Evolutionary conservation across 2,329 filamentous ascomycete species (phyloP), one percentile per base, ranked within the genome.

Genomic region (Colletotrichum coccodes): DNA sequence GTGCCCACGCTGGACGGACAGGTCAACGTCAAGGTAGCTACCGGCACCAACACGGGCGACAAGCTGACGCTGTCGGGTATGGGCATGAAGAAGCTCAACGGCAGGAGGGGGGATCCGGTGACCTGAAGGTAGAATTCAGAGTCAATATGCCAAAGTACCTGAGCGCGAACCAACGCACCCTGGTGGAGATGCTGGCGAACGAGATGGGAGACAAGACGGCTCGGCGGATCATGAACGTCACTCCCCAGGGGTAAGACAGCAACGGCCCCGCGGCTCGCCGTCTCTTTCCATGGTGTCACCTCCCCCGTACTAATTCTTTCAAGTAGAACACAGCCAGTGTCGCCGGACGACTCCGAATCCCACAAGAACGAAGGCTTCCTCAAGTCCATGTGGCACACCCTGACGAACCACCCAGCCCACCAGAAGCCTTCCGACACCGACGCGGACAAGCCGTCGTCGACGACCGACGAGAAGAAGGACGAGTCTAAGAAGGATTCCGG

Each of bases 91-190:
- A 92, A 93, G 75, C 86, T 99, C 12, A 86, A 88, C 70, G 86
- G 87, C 21, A 87, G 94, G 54, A 87, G 90, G 64, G 89, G 86
- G 87, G 86, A 44, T 89, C 87, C 34, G 96, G 96, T 72, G 96
- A 99, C 77, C 83, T 99, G 69, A 92, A 90, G 78, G 94, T 99
- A 7, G 95, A 99, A 79, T 99, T 97, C 87, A 94, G 94, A 79
- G 93, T 99, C 52, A 85, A 89, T 62, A 97, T 98, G 94, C 96
- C 96, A 52, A 98, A 97, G 82, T 98, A 95, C 76, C 86, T 99
- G 72, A 94, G 89, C 62, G 89, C 92, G 52, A 98, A 97, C 82
- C 95, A 99, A 84, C 89, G 96, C 61, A 97, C 94, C 1, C 92
- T 99, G 68, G 83, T 97, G 50, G 96, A 99, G 83, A 95, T 98